A percentile compares a stretch with the other conserved stretches of the same genome.
Evolutionary conservation across 2,329 filamentous ascomycete genomes (phyloP).

Genomic region (Aspergillus tanneri): DNA sequence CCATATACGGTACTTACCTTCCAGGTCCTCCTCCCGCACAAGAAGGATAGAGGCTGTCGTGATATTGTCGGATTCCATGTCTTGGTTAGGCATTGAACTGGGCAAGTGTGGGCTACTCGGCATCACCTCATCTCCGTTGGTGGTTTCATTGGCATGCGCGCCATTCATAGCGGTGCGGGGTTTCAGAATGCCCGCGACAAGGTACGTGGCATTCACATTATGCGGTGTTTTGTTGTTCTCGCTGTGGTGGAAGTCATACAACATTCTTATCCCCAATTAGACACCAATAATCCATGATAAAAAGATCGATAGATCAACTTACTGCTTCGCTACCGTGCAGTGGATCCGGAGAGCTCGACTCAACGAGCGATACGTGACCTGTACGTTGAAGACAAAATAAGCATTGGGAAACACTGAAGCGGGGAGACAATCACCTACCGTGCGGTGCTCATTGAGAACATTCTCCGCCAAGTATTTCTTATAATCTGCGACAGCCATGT

Average conservation of each 20-base stretch:
- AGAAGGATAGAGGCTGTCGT: slow-evolving; percentile 63
- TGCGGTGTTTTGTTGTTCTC: slow-evolving; percentile 73
- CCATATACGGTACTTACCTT: slow-evolving; percentile 50
- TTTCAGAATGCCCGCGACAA: slow-evolving; percentile 70
- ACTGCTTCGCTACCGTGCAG: slow-evolving; percentile 88
- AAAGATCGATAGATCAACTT: slow-evolving; percentile 31
- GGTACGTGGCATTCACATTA: slow-evolving; percentile 87
- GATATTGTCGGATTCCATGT: slow-evolving; percentile 51
- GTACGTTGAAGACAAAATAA: not conserved
- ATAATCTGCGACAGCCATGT: slow-evolving; percentile 54
- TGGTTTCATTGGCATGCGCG: slow-evolving; percentile 52
- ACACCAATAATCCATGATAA: slow-evolving; percentile 17
- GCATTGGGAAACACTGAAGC: not conserved
- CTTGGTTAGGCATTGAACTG: slow-evolving; percentile 62
- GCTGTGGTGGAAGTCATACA: slow-evolving; percentile 77
- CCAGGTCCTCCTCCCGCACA: slow-evolving; percentile 69
- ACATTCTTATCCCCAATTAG: slow-evolving; percentile 60
- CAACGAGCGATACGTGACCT: slow-evolving; percentile 85
- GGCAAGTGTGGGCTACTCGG: slow-evolving; percentile 66
- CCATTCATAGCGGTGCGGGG: slow-evolving; percentile 41
- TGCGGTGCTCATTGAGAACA: slow-evolving; percentile 71
- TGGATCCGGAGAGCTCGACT: slow-evolving; percentile 81
- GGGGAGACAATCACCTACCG: slow-evolving; percentile 52
- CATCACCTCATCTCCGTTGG: slow-evolving; percentile 60
- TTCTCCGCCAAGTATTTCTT: slow-evolving; percentile 71